A percentile compares a stretch with the other conserved stretches of the same genome.
phyloP scores from a whole-genome alignment of 2,329 filamentous ascomycete species.

The Ilyonectria destructans region DNA sequence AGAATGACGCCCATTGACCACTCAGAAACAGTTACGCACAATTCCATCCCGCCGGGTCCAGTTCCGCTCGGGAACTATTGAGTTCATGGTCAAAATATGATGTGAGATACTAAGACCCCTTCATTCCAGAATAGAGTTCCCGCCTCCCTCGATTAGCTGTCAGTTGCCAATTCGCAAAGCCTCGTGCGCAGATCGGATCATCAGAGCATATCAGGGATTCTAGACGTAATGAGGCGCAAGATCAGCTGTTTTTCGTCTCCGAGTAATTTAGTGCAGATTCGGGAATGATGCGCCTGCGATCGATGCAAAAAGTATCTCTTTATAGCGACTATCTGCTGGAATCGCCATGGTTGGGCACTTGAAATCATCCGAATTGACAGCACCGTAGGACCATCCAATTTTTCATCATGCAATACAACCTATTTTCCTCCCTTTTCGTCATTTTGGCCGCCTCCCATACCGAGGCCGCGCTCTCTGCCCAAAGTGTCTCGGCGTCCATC shows the following conservation, averaged over 20 bases:
- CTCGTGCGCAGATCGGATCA: not conserved
- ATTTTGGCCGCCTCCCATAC: not conserved
- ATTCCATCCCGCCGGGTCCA: not conserved
- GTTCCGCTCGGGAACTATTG: not conserved
- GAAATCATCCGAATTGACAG: not conserved
- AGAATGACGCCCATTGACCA: not conserved
- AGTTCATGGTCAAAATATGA: not conserved
- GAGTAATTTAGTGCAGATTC: not conserved
- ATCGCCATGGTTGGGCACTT: not conserved
- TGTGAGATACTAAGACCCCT: not conserved
- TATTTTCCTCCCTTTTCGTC: not conserved
- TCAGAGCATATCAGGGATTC: not conserved
- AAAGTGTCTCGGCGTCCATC: not conserved
- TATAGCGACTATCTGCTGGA: no score
- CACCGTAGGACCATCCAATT: not conserved
- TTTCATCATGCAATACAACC: not conserved
- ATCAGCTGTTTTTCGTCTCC: not conserved
- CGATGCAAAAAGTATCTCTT: not conserved
- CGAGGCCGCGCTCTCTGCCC: not conserved
- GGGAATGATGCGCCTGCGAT: constrained; percentile 4
- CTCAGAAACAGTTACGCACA: not conserved
- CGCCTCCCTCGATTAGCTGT: not conserved
- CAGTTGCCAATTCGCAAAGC: not conserved
- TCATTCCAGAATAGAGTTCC: not conserved
- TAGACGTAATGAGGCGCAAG: not conserved